A percentile compares a stretch with the other conserved stretches of the same genome.
Evolutionary conservation across 345 rosid species (phyloP).

Genomic region (Aurinia saxatilis): DNA sequence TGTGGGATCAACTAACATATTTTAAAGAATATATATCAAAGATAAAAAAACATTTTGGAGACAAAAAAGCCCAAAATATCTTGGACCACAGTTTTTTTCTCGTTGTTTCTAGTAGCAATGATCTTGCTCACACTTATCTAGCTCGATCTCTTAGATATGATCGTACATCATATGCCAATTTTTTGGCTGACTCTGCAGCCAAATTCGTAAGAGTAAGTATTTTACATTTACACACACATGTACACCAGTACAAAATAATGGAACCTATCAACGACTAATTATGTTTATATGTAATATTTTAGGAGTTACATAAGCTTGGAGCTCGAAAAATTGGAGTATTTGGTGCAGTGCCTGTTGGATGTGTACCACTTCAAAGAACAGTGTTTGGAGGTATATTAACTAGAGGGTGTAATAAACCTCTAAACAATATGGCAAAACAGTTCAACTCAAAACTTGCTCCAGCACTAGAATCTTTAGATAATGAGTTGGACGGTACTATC

Average conservation of each 20-base stretch:
- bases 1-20: slow-evolving; percentile 31
- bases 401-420: neutral
- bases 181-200: slow-evolving; percentile 32
- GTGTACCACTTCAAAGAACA: slow-evolving; percentile 25
- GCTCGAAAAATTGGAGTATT: slow-evolving; percentile 19
- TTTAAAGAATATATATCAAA: slow-evolving; percentile 40
- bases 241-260: neutral
- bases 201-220: slow-evolving; percentile 34
- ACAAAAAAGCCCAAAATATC: slow-evolving; percentile 32
- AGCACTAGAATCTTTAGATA: neutral
- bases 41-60: slow-evolving; percentile 36
- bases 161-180: slow-evolving; percentile 30
- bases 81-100: slow-evolving; percentile 31
- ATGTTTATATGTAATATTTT: neutral
- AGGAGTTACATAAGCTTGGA: slow-evolving; percentile 23
- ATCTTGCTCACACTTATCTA: slow-evolving; percentile 47
- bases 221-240: neutral
- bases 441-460: slow-evolving; percentile 21
- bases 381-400: slow-evolving; percentile 7
- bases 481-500: slow-evolving; percentile 19
- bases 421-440: slow-evolving; percentile 19
- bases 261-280: neutral
- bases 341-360: slow-evolving; percentile 17
- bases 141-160: slow-evolving; percentile 21
- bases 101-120: slow-evolving; percentile 42